Evolutionary conservation across 2,329 filamentous ascomycete genomes (phyloP).

Genomic region (Penicillium digitatum): DNA sequence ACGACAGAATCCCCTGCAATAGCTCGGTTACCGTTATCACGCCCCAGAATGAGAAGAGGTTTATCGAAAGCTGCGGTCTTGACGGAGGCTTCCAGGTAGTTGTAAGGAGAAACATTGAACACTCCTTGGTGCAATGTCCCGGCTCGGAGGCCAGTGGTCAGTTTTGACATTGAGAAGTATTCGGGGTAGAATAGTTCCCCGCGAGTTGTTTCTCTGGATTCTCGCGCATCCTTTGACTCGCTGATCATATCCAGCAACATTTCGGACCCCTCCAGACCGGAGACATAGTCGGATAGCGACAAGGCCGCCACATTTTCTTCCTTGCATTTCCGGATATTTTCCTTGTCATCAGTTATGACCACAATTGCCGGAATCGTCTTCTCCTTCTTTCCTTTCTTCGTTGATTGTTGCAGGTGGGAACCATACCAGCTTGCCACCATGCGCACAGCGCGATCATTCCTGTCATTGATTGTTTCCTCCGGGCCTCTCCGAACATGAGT

Average conservation of each 20-base stretch:
- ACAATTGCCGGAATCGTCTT: slow-evolving; percentile 70
- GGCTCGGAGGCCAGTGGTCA: slow-evolving; percentile 89
- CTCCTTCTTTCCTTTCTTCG: slow-evolving; percentile 52
- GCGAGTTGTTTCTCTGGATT: slow-evolving; percentile 59
- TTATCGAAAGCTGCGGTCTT: slow-evolving; percentile 88
- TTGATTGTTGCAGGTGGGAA: slow-evolving; percentile 65
- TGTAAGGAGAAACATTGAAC: slow-evolving; percentile 96
- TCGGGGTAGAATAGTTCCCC: slow-evolving; percentile 78
- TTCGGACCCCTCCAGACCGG: slow-evolving; percentile 75
- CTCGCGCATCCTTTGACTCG: slow-evolving; percentile 66
- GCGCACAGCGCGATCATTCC: slow-evolving; percentile 89
- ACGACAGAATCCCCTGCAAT: slow-evolving; percentile 91
- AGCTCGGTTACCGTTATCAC: slow-evolving; percentile 93
- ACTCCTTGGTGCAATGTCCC: slow-evolving; percentile 88
- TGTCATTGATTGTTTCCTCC: slow-evolving; percentile 89
- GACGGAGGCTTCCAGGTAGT: slow-evolving; percentile 91
- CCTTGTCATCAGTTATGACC: slow-evolving; percentile 90
- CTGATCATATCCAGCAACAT: slow-evolving; percentile 90
- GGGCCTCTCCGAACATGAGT: slow-evolving; percentile 73
- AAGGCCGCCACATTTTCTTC: slow-evolving; percentile 65
- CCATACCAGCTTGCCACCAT: slow-evolving; percentile 86
- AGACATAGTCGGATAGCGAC: slow-evolving; percentile 73
- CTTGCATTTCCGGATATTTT: slow-evolving; percentile 78
- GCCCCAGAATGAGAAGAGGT: slow-evolving; percentile 77
- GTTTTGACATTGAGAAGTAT: slow-evolving; percentile 81